These are phyloP conservation scores for Cicer pinnatifidum DNA, from an alignment of 306 rosid genomes.

Conservation along the genomic window DNA sequence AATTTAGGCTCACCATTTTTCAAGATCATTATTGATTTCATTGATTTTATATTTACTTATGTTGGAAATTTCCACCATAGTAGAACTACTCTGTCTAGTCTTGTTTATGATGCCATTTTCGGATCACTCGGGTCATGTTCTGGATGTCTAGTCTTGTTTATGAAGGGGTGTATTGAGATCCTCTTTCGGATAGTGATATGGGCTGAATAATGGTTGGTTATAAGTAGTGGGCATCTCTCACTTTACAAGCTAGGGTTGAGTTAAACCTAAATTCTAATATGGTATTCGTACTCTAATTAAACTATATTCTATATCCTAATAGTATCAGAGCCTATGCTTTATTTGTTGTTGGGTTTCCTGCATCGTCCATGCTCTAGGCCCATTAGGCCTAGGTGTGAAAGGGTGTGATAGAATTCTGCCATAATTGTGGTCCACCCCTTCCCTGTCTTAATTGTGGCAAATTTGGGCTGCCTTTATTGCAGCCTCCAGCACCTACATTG, in stretches of 20 bases:
- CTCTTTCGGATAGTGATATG: not conserved
- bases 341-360: no score
- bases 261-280: no score
- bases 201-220: not conserved
- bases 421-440: not conserved
- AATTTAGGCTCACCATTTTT: slow-evolving; percentile 1
- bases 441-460: not conserved
- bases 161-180: not conserved
- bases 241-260: not conserved
- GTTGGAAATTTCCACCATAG: not conserved
- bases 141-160: not conserved
- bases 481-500: not conserved
- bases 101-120: no score
- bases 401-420: not conserved
- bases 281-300: no score
- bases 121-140: not conserved
- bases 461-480: not conserved
- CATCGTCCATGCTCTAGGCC: no score
- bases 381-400: not conserved
- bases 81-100: no score
- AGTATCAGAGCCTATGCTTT: no score
- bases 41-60: slow-evolving; percentile 14
- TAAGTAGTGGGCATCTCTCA: not conserved
- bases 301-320: no score
- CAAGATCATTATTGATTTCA: slow-evolving; percentile 18